Percentiles rank a stretch among this genome's conserved stretches.
These are phyloP conservation scores for Penicillium canariense DNA, from an alignment of 495 filamentous ascomycete species.

Conservation along the genomic window DNA sequence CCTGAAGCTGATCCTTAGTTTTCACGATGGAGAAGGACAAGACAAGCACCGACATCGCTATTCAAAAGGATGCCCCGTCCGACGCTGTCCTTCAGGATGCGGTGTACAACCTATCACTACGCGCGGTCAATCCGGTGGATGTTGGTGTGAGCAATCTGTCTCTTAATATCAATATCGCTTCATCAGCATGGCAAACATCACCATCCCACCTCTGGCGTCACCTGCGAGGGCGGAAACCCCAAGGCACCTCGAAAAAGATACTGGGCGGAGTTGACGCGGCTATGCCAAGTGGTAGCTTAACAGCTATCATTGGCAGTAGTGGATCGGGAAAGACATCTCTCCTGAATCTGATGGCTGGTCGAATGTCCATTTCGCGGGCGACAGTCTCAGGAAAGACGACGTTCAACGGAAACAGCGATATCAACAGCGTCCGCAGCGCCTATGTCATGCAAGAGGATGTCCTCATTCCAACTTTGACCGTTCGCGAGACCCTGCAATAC, in stretches of 20 bases:
- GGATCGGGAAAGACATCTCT: conserved; percentile 73
- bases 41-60: conserved; percentile 10
- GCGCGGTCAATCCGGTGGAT: conserved; percentile 58
- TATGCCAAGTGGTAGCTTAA: conserved; percentile 61
- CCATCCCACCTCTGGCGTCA: conserved; percentile 24
- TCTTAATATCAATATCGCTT: conserved; percentile 52
- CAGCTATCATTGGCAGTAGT: conserved; percentile 70
- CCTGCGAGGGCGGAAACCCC: conserved; percentile 20
- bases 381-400: conserved; percentile 51
- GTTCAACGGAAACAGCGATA: conserved; percentile 55
- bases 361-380: conserved; percentile 55
- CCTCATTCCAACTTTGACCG: conserved; percentile 65
- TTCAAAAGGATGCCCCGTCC: conserved; percentile 9
- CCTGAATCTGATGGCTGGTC: conserved; percentile 65
- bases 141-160: conserved; percentile 54
- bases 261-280: conserved; percentile 53
- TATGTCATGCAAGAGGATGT: conserved; percentile 80
- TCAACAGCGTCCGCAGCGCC: conserved; percentile 56
- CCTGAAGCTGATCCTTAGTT: background rate
- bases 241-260: conserved; percentile 34
- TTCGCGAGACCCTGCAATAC: conserved; percentile 68
- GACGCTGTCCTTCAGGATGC: conserved; percentile 11
- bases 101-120: conserved; percentile 49
- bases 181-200: conserved; percentile 37
- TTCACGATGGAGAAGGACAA: conserved; percentile 22